Evolutionary conservation across 768 basidiomycete species (phyloP).

Genomic region (Dacryopinax primogenitus): DNA sequence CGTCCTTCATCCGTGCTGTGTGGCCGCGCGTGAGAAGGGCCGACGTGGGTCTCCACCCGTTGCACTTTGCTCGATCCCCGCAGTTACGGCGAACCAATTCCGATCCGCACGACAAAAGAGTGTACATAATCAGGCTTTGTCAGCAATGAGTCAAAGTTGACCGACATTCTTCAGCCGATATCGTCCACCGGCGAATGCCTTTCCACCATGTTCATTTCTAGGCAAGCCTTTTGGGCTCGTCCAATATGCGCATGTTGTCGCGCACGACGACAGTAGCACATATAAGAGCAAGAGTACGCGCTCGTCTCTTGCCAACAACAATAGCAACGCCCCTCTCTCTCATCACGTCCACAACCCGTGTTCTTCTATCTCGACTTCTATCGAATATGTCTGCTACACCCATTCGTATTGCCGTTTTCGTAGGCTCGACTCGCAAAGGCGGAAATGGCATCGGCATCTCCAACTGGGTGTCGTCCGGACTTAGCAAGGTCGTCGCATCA

Average conservation of each 20-base stretch:
- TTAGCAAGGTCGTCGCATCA: background rate
- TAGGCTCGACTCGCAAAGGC: slow-evolving; percentile 7
- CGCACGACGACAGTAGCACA: background rate
- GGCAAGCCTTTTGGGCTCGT: no score
- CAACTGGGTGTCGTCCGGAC: background rate
- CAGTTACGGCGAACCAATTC: no score
- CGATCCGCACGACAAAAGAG: background rate
- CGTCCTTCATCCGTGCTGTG: no score
- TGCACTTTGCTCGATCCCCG: no score
- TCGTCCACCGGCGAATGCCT: background rate
- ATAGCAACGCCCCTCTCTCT: background rate
- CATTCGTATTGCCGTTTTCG: background rate
- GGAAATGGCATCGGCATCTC: background rate
- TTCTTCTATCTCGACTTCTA: background rate
- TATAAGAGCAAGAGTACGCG: background rate
- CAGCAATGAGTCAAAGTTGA: background rate
- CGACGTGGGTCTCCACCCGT: no score
- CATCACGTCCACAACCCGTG: background rate
- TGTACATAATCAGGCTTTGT: background rate
- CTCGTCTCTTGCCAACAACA: background rate
- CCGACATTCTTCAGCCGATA: no score
- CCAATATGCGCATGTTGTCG: background rate
- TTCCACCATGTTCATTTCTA: background rate
- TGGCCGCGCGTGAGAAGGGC: no score
- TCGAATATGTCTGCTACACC: background rate